Percentiles rank a stretch among this genome's conserved stretches.
phyloP scores from a whole-genome alignment of 2,329 filamentous ascomycete genomes.

The Colletotrichum navitas region DNA sequence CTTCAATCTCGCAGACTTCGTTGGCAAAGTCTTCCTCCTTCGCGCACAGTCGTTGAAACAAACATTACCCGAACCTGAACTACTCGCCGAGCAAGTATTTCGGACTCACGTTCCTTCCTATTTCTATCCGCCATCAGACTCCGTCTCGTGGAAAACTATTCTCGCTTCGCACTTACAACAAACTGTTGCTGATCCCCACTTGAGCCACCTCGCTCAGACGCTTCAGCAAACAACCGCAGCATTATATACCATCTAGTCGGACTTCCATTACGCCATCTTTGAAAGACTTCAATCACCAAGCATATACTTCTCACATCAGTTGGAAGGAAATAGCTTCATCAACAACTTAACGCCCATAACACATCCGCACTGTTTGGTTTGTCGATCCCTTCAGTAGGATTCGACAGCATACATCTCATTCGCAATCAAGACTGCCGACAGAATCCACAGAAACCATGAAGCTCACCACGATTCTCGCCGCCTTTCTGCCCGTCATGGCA shows the following conservation, averaged over 20 bases:
- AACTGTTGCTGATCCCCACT: constrained; percentile 17
- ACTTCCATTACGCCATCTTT: constrained; percentile 7
- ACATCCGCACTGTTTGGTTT: neutral
- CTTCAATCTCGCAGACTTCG: constrained; percentile 58
- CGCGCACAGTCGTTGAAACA: constrained; percentile 40
- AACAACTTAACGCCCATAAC: constrained; percentile 32
- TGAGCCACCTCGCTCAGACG: constrained; percentile 29
- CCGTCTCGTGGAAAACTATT: constrained; percentile 44
- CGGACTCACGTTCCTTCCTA: constrained; percentile 42
- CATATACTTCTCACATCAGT: constrained; percentile 35
- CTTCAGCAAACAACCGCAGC: constrained; percentile 3
- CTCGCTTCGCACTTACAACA: neutral
- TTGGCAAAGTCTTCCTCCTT: constrained; percentile 64
- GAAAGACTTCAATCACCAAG: constrained; percentile 12
- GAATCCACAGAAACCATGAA: constrained; percentile 51
- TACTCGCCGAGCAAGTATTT: constrained; percentile 50
- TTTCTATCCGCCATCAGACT: constrained; percentile 35
- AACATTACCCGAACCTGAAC: constrained; percentile 47
- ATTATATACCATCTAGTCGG: constrained; percentile 26
- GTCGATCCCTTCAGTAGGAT: constrained; percentile 47
- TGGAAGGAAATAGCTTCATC: constrained; percentile 32
- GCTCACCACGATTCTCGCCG: constrained; percentile 58
- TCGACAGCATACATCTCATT: constrained; percentile 43
- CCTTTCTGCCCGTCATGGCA: constrained; percentile 67
- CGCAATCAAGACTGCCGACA: constrained; percentile 35